These are phyloP conservation scores for Santalum album DNA, from an alignment of 164 flowering plant genomes.

Conservation along the genomic window DNA sequence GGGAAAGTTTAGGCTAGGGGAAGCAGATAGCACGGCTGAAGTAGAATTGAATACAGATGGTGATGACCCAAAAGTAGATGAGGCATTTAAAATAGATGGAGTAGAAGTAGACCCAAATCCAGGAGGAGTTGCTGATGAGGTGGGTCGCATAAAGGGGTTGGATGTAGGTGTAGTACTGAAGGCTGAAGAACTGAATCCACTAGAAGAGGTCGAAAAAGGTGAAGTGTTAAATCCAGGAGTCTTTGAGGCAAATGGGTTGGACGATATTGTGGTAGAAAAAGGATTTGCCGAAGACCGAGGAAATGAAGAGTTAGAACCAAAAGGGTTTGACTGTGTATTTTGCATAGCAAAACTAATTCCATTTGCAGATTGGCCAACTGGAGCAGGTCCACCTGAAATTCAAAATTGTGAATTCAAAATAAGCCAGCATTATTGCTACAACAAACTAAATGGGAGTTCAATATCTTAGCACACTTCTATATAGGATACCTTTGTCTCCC, in stretches of 20 bases:
- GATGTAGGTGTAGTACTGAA: conserved; percentile 43
- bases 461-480: neutral
- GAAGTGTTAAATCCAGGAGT: conserved; percentile 35
- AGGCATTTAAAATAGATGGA: conserved; percentile 46
- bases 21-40: conserved; percentile 39
- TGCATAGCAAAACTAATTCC: conserved; percentile 38
- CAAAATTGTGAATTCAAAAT: neutral
- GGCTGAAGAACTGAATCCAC: conserved; percentile 52
- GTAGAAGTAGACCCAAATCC: conserved; percentile 48
- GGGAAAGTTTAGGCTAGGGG: conserved; percentile 44
- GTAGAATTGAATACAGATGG: conserved; percentile 51
- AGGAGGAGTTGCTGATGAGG: conserved; percentile 40
- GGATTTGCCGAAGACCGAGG: conserved; percentile 60
- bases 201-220: conserved; percentile 41
- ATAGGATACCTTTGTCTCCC: conserved; percentile 72
- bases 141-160: conserved; percentile 47
- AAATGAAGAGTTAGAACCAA: conserved; percentile 44
- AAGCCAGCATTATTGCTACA: neutral
- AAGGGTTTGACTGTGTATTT: conserved; percentile 38
- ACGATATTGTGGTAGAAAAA: conserved; percentile 43
- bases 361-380: conserved; percentile 55
- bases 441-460: neutral
- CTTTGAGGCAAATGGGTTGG: conserved; percentile 61
- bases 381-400: conserved; percentile 73
- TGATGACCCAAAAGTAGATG: conserved; percentile 46